Conservation (phyloP, 2,329 filamentous ascomycete genomes). For the Pseudogymnoascus sp. region DNA sequence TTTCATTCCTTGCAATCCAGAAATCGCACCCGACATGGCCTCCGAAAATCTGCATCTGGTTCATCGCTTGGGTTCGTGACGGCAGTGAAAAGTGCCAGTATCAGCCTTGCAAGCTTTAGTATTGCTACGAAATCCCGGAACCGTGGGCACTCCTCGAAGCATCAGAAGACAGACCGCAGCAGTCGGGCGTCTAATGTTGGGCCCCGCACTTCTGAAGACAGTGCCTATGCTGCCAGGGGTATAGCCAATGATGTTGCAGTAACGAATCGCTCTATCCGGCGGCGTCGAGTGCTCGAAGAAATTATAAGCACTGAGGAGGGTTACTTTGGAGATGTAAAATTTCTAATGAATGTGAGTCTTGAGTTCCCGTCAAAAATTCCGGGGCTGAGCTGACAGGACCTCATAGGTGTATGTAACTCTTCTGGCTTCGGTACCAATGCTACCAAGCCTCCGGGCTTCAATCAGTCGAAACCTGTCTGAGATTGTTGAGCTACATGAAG, state of each 20-base stretch:
- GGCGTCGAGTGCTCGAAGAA: slow-evolving; percentile 75
- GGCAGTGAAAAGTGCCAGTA: slow-evolving; percentile 71
- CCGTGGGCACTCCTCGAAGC: slow-evolving; percentile 42
- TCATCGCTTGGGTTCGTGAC: slow-evolving; percentile 74
- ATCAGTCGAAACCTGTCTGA: slow-evolving; percentile 73
- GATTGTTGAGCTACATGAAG: slow-evolving; percentile 75
- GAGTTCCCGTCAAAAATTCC: not conserved
- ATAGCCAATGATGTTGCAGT: slow-evolving; percentile 54
- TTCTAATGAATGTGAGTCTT: slow-evolving; percentile 66
- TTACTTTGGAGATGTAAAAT: slow-evolving; percentile 80
- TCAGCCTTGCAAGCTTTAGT: slow-evolving; percentile 67
- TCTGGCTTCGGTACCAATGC: slow-evolving; percentile 61
- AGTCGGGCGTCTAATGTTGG: slow-evolving; percentile 51
- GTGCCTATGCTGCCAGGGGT: slow-evolving; percentile 51
- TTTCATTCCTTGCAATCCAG: slow-evolving; percentile 14
- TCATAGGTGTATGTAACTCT: slow-evolving; percentile 64
- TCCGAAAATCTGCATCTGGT: slow-evolving; percentile 55
- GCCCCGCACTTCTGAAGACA: slow-evolving; percentile 56
- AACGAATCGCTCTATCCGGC: slow-evolving; percentile 62
- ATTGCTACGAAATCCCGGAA: slow-evolving; percentile 52
- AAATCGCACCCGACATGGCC: slow-evolving; percentile 26
- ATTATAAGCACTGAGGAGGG: slow-evolving; percentile 77
- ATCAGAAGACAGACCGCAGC: slow-evolving; percentile 53
- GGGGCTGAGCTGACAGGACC: slow-evolving; percentile 30
- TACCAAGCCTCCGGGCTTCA: slow-evolving; percentile 56